phyloP scores from a whole-genome alignment of 331 rosid species.

The Prunus yedoensis region DNA sequence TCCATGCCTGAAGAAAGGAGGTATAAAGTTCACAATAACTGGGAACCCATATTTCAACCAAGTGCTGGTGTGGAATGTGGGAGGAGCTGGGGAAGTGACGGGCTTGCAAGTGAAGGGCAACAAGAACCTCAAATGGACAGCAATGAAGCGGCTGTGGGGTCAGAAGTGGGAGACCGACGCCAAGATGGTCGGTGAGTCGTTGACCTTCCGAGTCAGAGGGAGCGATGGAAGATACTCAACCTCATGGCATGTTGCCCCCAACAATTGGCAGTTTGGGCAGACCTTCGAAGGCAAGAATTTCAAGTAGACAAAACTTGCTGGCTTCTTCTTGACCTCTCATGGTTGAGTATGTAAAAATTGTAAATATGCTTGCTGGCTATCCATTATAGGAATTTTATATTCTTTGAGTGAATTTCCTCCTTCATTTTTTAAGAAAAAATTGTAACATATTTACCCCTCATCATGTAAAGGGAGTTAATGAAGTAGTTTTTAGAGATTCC shows the following conservation, averaged over 20 bases:
- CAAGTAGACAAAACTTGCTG: slow-evolving; percentile 4
- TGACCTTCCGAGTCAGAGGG: slow-evolving; percentile 58
- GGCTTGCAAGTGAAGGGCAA: slow-evolving; percentile 62
- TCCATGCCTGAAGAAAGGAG: slow-evolving; percentile 65
- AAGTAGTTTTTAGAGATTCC: too few relatives aligned
- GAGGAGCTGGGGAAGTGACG: slow-evolving; percentile 68
- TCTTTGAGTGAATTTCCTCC: too few relatives aligned
- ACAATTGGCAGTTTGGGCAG: slow-evolving; percentile 72
- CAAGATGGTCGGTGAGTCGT: slow-evolving; percentile 55
- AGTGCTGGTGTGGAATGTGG: slow-evolving; percentile 70
- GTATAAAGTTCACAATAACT: slow-evolving; percentile 58
- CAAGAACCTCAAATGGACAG: slow-evolving; percentile 56
- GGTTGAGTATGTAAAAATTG: too few relatives aligned
- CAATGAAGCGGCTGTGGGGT: slow-evolving; percentile 63
- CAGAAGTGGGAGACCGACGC: slow-evolving; percentile 68
- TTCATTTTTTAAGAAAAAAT: too few relatives aligned
- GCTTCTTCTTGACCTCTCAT: too few relatives aligned
- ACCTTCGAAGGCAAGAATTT: slow-evolving; percentile 70
- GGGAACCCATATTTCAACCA: slow-evolving; percentile 76
- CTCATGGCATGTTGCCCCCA: slow-evolving; percentile 45
- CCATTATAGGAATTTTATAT: too few relatives aligned
- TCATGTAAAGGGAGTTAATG: too few relatives aligned
- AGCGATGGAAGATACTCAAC: slow-evolving; percentile 61
- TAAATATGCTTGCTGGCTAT: too few relatives aligned
- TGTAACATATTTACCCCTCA: too few relatives aligned